These are phyloP conservation scores for Leersia perrieri DNA, from an alignment of 176 grass and related monocot genomes.

Conservation along the genomic window DNA sequence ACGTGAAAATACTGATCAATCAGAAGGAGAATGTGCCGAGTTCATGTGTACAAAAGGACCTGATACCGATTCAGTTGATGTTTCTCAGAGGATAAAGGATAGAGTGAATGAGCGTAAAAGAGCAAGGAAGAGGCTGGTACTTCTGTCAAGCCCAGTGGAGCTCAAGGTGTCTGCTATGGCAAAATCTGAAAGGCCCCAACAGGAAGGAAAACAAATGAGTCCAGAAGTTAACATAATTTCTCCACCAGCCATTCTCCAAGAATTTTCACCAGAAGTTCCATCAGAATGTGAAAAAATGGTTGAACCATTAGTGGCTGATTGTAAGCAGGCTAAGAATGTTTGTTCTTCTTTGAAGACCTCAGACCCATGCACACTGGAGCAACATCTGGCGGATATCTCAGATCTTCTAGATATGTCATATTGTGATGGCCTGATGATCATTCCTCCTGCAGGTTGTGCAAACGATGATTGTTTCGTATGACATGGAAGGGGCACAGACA, in stretches of 20 bases:
- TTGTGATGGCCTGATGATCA: conserved; percentile 46
- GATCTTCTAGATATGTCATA: conserved; percentile 53
- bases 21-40: conserved; percentile 20
- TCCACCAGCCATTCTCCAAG: conserved; percentile 27
- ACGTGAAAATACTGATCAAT: conserved; percentile 31
- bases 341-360: neutral
- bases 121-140: conserved; percentile 32
- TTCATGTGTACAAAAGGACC: neutral
- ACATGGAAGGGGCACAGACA: neutral
- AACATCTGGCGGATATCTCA: neutral
- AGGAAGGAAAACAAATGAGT: conserved; percentile 18
- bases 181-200: conserved; percentile 19
- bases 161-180: conserved; percentile 20
- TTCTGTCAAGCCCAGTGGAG: conserved; percentile 48
- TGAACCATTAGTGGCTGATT: neutral
- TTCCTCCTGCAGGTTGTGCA: conserved; percentile 23
- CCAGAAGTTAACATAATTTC: neutral
- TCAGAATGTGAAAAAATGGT: neutral
- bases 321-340: conserved; percentile 22
- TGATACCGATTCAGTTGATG: conserved; percentile 6
- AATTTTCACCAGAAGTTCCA: conserved; percentile 27
- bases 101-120: conserved; percentile 41
- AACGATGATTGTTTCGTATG: conserved; percentile 24
- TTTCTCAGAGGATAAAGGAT: conserved; percentile 25
- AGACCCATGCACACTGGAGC: conserved; percentile 25